Evolutionary conservation across 192 early-diverging fungal species (phyloP).

Genomic region (Glomus cerebriforme): DNA sequence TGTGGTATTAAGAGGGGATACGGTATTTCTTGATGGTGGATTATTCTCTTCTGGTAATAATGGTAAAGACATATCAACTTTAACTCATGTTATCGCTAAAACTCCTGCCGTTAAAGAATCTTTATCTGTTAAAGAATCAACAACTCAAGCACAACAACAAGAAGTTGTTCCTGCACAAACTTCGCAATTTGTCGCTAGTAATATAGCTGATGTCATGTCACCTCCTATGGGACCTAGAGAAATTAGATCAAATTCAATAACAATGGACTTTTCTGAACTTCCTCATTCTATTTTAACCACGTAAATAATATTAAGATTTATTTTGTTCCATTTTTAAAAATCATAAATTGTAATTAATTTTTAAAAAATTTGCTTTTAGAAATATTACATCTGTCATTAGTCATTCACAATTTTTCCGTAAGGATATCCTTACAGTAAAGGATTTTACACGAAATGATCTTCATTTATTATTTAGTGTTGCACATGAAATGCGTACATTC

Average conservation of each 20-base stretch:
- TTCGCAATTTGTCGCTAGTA: slow-evolving; percentile 1
- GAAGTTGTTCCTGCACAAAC: not conserved
- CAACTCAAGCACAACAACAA: not conserved
- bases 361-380: slow-evolving; percentile 1
- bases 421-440: slow-evolving; percentile 89
- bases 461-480: slow-evolving; percentile 92
- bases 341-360: slow-evolving; percentile 16
- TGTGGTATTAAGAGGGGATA: slow-evolving; percentile 85
- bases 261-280: slow-evolving; percentile 27
- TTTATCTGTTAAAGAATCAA: slow-evolving; percentile 14
- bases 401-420: slow-evolving; percentile 86
- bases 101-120: slow-evolving; percentile 27
- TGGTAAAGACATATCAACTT: slow-evolving; percentile 52
- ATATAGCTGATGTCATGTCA: slow-evolving; percentile 33
- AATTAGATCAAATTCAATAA: slow-evolving; percentile 32
- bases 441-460: slow-evolving; percentile 93
- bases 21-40: slow-evolving; percentile 83
- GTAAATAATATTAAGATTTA: slow-evolving; percentile 17
- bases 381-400: slow-evolving; percentile 56
- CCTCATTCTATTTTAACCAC: slow-evolving; percentile 17
- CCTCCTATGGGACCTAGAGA: slow-evolving; percentile 38
- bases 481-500: slow-evolving; percentile 93
- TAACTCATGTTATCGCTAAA: slow-evolving; percentile 41
- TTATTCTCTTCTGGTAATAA: slow-evolving; percentile 43
- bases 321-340: not conserved